phyloP scores from a whole-genome alignment of 2,329 filamentous ascomycete species.

The Calonectria pauciramosa region DNA sequence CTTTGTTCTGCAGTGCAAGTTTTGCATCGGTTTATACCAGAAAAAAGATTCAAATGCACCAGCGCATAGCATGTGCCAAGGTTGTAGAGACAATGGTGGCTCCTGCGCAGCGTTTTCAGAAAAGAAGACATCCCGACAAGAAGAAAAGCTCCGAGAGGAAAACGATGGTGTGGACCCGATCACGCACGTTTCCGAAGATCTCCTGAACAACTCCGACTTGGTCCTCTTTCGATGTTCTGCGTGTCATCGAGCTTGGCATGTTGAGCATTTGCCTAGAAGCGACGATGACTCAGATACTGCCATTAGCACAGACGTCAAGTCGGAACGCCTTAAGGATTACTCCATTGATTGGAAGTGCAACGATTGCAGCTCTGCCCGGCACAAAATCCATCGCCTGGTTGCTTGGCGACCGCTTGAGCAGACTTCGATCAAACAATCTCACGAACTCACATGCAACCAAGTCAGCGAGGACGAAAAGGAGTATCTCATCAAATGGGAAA shows the following conservation, averaged over 20 bases:
- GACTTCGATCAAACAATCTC: slow-evolving; percentile 13
- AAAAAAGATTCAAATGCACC: slow-evolving; percentile 80
- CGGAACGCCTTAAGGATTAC: slow-evolving; percentile 79
- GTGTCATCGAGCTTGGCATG: slow-evolving; percentile 87
- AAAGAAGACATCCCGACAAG: slow-evolving; percentile 81
- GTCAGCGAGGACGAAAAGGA: slow-evolving; percentile 78
- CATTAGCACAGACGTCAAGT: slow-evolving; percentile 49
- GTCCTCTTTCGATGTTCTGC: slow-evolving; percentile 85
- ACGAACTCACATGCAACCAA: slow-evolving; percentile 59
- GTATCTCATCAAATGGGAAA: slow-evolving; percentile 92
- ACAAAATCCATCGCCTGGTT: slow-evolving; percentile 83
- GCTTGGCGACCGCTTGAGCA: slow-evolving; percentile 82
- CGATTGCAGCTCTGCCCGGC: slow-evolving; percentile 75
- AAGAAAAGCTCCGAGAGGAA: slow-evolving; percentile 84
- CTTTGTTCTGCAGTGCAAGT: slow-evolving; percentile 92
- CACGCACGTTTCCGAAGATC: slow-evolving; percentile 69
- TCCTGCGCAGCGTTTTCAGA: slow-evolving; percentile 83
- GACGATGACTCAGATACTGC: slow-evolving; percentile 41
- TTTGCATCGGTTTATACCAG: slow-evolving; percentile 78
- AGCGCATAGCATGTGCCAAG: slow-evolving; percentile 78
- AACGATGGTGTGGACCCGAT: slow-evolving; percentile 86
- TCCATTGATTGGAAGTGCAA: slow-evolving; percentile 82
- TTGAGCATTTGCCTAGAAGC: slow-evolving; percentile 79
- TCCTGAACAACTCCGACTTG: slow-evolving; percentile 82
- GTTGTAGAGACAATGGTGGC: slow-evolving; percentile 74